These are phyloP conservation scores for Dentiscutata heterogama DNA, from an alignment of 371 early-diverging fungal species.

Conservation along the genomic window DNA sequence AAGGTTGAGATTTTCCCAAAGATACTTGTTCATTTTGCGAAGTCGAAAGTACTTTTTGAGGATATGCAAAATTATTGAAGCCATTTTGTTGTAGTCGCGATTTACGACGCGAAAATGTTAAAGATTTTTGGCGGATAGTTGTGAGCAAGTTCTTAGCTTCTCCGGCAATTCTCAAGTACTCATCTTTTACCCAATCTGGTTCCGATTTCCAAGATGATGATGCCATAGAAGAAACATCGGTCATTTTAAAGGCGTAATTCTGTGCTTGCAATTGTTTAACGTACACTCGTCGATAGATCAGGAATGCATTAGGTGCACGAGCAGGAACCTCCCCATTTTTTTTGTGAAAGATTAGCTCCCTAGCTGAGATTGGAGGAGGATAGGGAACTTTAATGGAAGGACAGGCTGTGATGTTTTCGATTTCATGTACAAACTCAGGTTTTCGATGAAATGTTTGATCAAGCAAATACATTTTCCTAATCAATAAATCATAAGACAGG, in stretches of 20 bases:
- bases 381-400: conserved; percentile 10
- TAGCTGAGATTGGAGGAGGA: conserved; percentile 18
- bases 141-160: conserved; percentile 4
- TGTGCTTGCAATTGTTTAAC: background rate
- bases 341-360: background rate
- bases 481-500: too few species aligned
- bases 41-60: too few species aligned
- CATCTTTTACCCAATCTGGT: background rate
- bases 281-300: conserved; percentile 30
- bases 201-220: conserved; percentile 28
- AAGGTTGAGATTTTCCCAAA: too few species aligned
- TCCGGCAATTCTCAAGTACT: background rate
- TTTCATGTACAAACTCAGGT: background rate
- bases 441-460: background rate
- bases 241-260: conserved; percentile 22
- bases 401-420: background rate
- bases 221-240: conserved; percentile 33
- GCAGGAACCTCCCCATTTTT: conserved; percentile 33
- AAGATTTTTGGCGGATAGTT: background rate
- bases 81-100: background rate
- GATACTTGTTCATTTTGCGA: too few species aligned
- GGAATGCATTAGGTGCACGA: conserved; percentile 27
- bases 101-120: conserved; percentile 26
- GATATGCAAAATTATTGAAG: background rate
- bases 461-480: too few species aligned